These are phyloP conservation scores for Lophiotrema nucula DNA, from an alignment of 495 filamentous ascomycete genomes.

Conservation along the genomic window DNA sequence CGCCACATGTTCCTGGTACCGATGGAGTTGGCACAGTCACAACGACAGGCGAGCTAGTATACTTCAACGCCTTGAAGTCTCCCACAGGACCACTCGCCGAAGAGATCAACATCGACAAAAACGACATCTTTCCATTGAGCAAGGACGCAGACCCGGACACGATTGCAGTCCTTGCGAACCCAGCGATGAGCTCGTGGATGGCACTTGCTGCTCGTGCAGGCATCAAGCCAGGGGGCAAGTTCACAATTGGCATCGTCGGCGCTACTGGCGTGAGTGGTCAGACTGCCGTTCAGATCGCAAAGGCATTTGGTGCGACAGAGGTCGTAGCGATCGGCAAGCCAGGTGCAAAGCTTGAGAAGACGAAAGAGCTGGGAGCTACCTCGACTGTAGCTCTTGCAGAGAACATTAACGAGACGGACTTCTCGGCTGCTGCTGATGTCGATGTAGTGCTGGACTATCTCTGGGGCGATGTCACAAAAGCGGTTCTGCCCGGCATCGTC, in stretches of 20 bases:
- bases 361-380: slow-evolving; percentile 46
- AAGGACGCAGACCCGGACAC: slow-evolving; percentile 42
- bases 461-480: slow-evolving; percentile 26
- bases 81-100: slow-evolving; percentile 38
- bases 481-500: slow-evolving; percentile 23
- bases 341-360: slow-evolving; percentile 32
- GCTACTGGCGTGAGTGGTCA: slow-evolving; percentile 47
- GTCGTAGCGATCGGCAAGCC: slow-evolving; percentile 45
- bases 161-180: slow-evolving; percentile 49
- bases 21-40: slow-evolving; percentile 43
- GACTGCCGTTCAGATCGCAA: slow-evolving; percentile 42
- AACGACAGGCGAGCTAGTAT: slow-evolving; percentile 41
- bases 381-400: slow-evolving; percentile 41
- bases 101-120: slow-evolving; percentile 42
- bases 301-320: slow-evolving; percentile 44
- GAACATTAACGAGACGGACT: slow-evolving; percentile 44
- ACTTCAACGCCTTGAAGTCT: slow-evolving; percentile 39
- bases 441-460: slow-evolving; percentile 40
- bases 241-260: slow-evolving; percentile 47
- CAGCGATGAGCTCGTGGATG: slow-evolving; percentile 48
- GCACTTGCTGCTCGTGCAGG: slow-evolving; percentile 41
- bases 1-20: slow-evolving; percentile 44
- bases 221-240: slow-evolving; percentile 35
- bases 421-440: slow-evolving; percentile 34
- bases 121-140: slow-evolving; percentile 36